These are phyloP conservation scores for Casaregolazyma lundiana DNA, from an alignment of 1,139 yeast species.

Conservation along the genomic window DNA sequence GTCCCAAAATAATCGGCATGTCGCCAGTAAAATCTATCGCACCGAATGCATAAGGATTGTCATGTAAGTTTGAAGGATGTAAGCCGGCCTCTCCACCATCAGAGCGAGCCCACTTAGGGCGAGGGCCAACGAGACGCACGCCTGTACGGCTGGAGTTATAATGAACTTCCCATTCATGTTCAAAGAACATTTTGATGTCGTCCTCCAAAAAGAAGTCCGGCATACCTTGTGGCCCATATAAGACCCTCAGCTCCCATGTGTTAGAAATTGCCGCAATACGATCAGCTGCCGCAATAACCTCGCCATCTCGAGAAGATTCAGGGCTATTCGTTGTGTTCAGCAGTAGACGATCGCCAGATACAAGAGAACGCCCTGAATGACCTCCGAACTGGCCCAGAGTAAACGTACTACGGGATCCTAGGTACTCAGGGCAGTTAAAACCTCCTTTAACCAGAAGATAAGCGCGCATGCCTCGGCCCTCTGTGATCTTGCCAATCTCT, in stretches of 20 bases:
- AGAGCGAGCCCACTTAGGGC: constrained; percentile 90
- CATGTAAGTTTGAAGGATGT: constrained; percentile 97
- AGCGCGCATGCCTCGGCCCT: constrained; percentile 72
- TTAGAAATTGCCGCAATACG: constrained; percentile 58
- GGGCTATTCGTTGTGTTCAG: constrained; percentile 41
- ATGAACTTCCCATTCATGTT: constrained; percentile 85
- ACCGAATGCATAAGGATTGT: constrained; percentile 92
- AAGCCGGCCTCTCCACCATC: constrained; percentile 98
- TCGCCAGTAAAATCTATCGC: constrained; percentile 98
- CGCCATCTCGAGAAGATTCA: constrained; percentile 65
- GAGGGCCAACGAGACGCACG: constrained; percentile 90
- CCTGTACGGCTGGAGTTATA: constrained; percentile 97
- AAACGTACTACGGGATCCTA: constrained; percentile 92
- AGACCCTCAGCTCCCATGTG: constrained; percentile 84
- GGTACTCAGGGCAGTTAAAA: constrained; percentile 85
- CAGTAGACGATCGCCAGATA: constrained; percentile 86
- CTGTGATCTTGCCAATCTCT: constrained; percentile 65
- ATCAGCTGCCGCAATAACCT: constrained; percentile 66
- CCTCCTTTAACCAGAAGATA: constrained; percentile 91
- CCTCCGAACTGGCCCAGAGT: constrained; percentile 96
- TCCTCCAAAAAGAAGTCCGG: constrained; percentile 86
- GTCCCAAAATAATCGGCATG: constrained; percentile 92
- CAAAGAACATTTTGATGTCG: constrained; percentile 68
- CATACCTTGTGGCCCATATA: constrained; percentile 96
- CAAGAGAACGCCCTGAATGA: constrained; percentile 83